Evolutionary conservation across 495 filamentous ascomycete species (phyloP), one percentile per base, ranked within the genome.

Genomic region (Coniosporium apollinis): DNA sequence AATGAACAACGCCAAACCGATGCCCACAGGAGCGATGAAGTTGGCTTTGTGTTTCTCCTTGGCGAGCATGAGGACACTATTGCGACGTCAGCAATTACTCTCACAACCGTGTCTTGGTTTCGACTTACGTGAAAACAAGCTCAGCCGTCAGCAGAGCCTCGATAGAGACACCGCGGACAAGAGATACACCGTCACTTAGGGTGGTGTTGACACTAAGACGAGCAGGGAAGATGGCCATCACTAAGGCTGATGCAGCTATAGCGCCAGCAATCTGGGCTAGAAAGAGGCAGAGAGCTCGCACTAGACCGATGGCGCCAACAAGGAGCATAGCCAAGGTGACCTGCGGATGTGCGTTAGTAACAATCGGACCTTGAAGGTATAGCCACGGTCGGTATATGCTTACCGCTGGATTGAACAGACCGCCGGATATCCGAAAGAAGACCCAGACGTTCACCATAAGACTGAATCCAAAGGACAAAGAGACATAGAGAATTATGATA

Each of bases 401-500:
- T 8, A 26, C 24, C 24, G 24, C 24, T 13, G 45, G 45, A 28
- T 48, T 48, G 39, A 48, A 57, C 32, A 59, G 24, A 17, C 56
- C 56, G 9, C 56, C 56, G 13, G 29, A 38, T 5, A 59, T 48
- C 5, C 56, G 37, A 22, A 50, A 57, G 35, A 55, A 57, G 5
- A 56, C 46, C 52, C 54, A 59, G 8, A 50, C 56, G 37, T 57
- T 59, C 5, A 59, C 56, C 41, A 48, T 47, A 30, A 59, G 36
- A 5, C 35, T 43, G 35, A 59, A 56, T 0, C 56, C 54, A 39
- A 57, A 59, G 17, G 37, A 36, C 11, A 59, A 28, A 14, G 36
- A 34, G 30, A 56, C 52, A 37, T 51, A 59, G 13, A 57, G 28
- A 18, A 59, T 30, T 10, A 53, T 42, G 14, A 40, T 48, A 11